Evolutionary conservation across 2,329 filamentous ascomycete species (phyloP), one percentile per base, ranked within the genome.

Genomic region (Westerdykella aurantiaca): DNA sequence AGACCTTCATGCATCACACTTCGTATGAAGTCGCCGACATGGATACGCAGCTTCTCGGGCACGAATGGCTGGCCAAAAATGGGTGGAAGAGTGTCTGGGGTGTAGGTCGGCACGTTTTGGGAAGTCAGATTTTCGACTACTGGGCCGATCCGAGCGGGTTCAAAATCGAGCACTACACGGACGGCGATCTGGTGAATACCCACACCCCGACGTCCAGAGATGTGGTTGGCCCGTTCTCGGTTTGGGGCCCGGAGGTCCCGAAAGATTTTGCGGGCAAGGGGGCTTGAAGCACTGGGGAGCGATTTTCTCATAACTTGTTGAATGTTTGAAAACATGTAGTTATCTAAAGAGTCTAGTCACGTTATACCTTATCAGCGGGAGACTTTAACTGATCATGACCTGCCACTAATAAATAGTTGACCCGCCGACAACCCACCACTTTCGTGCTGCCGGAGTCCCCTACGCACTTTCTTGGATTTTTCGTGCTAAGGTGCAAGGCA

Each of bases 101-200:
- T 1, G 78, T 88, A 0, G 84, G 84, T 0, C 67, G 84, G 41
- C 83, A 87, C 68, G 76, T 86, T 17, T 72, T 86, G 53, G 83
- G 83, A 4, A 80, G 76, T 49, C 83, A 86, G 66, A 79, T 87
- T 41, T 88, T 87, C 53, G 82, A 86, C 57, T 86, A 85, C 61
- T 85, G 81, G 81, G 82, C 78, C 56, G 82, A 85, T 63, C 77
- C 78, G 0, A 73, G 70, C 3, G 71, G 72, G 0, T 82, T 83
- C 57, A 83, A 85, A 63, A 68, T 85, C 56, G 81, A 85, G 66
- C 81, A 85, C 62, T 87, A 86, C 54, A 79, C 82, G 13, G 83
- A 86, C 60, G 83, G 83, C 1, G 83, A 87, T 64, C 54, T 83
- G 51, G 74, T 86, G 2, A 80, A 80, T 51, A 70, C 78, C 46